These are phyloP conservation scores for Elongisporangium prolatum DNA, from an alignment of 352 stramenopile genomes.

Conservation along the genomic window DNA sequence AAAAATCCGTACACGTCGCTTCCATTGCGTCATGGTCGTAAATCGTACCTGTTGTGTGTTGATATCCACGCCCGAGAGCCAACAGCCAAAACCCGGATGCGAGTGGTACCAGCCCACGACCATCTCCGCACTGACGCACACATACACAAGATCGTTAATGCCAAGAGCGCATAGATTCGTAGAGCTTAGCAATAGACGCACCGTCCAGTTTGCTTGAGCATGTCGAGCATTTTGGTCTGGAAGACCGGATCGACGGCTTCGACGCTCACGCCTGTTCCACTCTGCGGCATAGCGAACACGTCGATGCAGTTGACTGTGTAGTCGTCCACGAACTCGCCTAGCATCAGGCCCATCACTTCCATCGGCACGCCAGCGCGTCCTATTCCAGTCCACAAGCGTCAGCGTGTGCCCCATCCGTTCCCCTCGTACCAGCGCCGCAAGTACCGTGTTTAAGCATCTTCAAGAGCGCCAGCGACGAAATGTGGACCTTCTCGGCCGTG, in stretches of 20 bases:
- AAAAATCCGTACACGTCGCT: background rate
- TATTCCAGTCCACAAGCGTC: conserved; percentile 12
- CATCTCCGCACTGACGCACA: conserved; percentile 75
- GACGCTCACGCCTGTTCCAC: conserved; percentile 92
- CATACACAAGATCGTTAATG: conserved; percentile 1
- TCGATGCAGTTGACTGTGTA: conserved; percentile 99
- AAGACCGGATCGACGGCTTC: conserved; percentile 99
- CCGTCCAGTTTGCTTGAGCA: conserved; percentile 98
- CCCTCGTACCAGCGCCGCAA: background rate
- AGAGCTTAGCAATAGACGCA: conserved; percentile 15
- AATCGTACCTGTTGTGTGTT: conserved; percentile 94
- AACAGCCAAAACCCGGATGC: conserved; percentile 99
- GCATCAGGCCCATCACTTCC: conserved; percentile 99
- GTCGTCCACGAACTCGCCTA: conserved; percentile 99
- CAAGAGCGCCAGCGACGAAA: conserved; percentile 97
- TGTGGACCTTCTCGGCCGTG: conserved; percentile 99
- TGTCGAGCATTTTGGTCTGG: conserved; percentile 99
- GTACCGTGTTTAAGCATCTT: conserved; percentile 99
- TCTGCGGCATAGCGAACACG: conserved; percentile 99
- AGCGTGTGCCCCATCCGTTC: too few species aligned
- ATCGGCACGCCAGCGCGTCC: conserved; percentile 98
- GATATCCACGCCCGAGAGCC: conserved; percentile 99
- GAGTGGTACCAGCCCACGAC: conserved; percentile 99
- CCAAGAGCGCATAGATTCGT: background rate
- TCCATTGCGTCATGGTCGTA: background rate